phyloP scores from a whole-genome alignment of 2,329 filamentous ascomycete species.

The Colletotrichum scovillei region DNA sequence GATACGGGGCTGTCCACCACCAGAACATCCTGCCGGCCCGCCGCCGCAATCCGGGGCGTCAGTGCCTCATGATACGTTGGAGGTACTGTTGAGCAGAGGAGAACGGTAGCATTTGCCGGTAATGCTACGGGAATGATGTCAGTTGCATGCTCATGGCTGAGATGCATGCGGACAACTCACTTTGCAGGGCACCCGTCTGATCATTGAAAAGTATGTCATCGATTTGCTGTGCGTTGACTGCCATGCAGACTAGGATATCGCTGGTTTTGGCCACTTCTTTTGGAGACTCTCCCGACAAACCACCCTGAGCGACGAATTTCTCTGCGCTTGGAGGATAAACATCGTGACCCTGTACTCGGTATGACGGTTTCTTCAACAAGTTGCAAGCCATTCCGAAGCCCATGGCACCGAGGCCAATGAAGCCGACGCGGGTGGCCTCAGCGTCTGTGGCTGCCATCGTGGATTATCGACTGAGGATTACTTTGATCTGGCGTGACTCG shows the following conservation, averaged over 20 bases:
- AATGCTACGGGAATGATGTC: conserved; percentile 23
- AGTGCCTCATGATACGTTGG: conserved; percentile 40
- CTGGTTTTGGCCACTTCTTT: conserved; percentile 42
- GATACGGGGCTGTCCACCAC: conserved; percentile 81
- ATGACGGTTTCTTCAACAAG: conserved; percentile 43
- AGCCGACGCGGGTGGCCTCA: conserved; percentile 40
- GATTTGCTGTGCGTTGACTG: conserved; percentile 47
- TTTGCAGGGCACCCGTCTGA: conserved; percentile 40
- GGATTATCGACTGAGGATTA: neutral
- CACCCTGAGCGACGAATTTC: conserved; percentile 42
- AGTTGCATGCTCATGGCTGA: neutral
- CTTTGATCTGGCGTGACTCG: neutral
- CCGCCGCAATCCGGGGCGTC: conserved; percentile 20
- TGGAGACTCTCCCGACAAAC: conserved; percentile 38
- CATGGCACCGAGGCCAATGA: conserved; percentile 53
- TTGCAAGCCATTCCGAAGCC: conserved; percentile 50
- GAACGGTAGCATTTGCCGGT: conserved; percentile 32
- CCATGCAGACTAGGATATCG: conserved; percentile 49
- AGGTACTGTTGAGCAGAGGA: conserved; percentile 50
- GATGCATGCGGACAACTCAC: conserved; percentile 2
- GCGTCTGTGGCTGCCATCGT: conserved; percentile 23
- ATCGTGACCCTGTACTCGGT: conserved; percentile 47
- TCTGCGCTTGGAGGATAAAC: conserved; percentile 43
- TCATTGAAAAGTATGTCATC: conserved; percentile 46
- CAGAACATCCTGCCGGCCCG: conserved; percentile 41